Base-by-base conservation (phyloP, 2,329 filamentous ascomycete genomes). In the Colletotrichum melonis region DNA sequence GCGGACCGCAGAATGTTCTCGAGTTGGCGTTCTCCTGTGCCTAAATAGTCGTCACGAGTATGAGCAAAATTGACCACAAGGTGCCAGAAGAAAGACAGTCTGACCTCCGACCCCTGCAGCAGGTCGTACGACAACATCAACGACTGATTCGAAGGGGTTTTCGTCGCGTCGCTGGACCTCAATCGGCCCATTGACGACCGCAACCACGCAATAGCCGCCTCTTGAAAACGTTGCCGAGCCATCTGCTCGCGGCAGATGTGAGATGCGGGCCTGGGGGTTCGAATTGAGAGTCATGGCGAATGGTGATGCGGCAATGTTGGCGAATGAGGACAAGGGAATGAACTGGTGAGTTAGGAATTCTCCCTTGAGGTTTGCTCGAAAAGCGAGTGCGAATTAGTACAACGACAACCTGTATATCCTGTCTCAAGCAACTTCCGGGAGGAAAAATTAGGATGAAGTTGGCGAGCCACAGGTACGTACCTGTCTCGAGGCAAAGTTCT, bases 91-190 rank as follows among this genome's bases (percentile, higher is more conserved):
- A 16, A 8, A 32, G 42, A 42, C n/a, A 63, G 42, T 65, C 88
- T 80, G 82, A 92, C 95, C 93, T 86, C 94, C 95, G 58, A 97
- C 92, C 19, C 95, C 95, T 75, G 93, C 92, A 46, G 93, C 92
- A 62, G 96, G 96, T 81, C 97, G 91, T 76, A 99, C 90, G 80
- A 96, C 92, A 71, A 99, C 94, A 83, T 98, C 97, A 76, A 99
- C 88, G 63, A 93, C 91, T 32, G 96, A 95, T 85, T 98, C 95
- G 82, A 97, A 95, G 8, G 97, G 93, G 76, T 97, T 91, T 82
- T 98, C 95, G 80, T 99, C 96, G 78, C 94, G 91, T 78, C 95
- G 91, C 77, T 92, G 91, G 19, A 96, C 94, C 85, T 99, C 97
- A 77, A 98, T 91, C 19, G 97, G 97, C 0, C 96, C 97, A 83